Evolutionary conservation across 2,329 filamentous ascomycete species (phyloP), one percentile per base, ranked within the genome.

Genomic region (Botrytis aclada): DNA sequence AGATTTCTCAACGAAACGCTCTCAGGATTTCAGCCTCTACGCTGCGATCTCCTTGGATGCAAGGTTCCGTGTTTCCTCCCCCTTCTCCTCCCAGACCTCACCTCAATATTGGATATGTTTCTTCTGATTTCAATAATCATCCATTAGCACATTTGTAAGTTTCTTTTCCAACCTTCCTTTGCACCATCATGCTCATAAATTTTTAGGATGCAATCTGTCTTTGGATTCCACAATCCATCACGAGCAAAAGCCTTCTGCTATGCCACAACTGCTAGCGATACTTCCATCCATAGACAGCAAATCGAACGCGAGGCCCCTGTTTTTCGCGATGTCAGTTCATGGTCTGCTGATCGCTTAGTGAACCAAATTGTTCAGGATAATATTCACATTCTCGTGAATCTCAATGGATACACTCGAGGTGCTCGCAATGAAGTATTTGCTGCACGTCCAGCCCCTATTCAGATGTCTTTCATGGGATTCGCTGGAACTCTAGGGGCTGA

Each of bases 401-500:
- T 99, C n/a, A 99, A 99, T 79, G 96, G 96, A 18, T 99, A 99
- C 81, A 99, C 96, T 0, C 88, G 96, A 71, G 96, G 96, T 43
- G 96, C 96, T n/a, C 90, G 95, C 37, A 99, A 99, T 78, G 96
- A 99, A 80, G 92, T 99, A 6, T 99, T 99, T 81, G 96, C 96
- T 34, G 96, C 96, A 34, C 90, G 97, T 39, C 94, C 96, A 25
- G 94, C 95, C 3, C 96, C 96, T 0, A 94, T 99, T 61, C 96
- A 99, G 77, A 99, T 99, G 96, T 97, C 96, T 0, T 99, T 99
- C 80, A 99, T 99, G 96, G 96, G 96, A 0, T 99, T 99, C 81
- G 96, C 96, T 0, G 96, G 96, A 16, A 98, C 95, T 0, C 85
- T 99, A 1, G 96, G 96, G 9, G 96, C 96, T 4, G 96, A 99